These are phyloP conservation scores for Mycena galopus DNA, from an alignment of 768 basidiomycete species.

Conservation along the genomic window DNA sequence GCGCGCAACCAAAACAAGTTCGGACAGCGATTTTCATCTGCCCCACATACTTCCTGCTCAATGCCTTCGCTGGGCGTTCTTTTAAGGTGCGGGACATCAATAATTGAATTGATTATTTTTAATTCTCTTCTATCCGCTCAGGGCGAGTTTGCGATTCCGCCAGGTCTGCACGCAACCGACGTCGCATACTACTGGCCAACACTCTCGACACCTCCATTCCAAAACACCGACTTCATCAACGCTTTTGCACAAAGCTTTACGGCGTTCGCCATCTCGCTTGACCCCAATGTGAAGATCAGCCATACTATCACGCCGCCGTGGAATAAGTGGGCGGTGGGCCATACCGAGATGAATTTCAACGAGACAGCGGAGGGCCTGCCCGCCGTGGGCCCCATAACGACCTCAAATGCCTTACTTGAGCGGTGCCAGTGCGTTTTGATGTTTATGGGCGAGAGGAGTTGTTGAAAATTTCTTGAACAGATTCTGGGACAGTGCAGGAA, in stretches of 20 bases:
- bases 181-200: conserved; percentile 45
- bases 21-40: conserved; percentile 49
- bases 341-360: conserved; percentile 26
- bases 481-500: not conserved
- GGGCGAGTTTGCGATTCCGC: conserved; percentile 48
- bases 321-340: not conserved
- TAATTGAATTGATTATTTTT: not conserved
- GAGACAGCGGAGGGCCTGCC: not conserved
- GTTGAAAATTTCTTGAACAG: not conserved
- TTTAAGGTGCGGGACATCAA: conserved; percentile 43
- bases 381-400: not conserved
- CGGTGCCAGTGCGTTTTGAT: conserved; percentile 5
- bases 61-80: conserved; percentile 44
- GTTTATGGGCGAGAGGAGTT: not conserved
- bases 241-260: conserved; percentile 24
- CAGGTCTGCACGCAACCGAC: conserved; percentile 43
- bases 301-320: conserved; percentile 22
- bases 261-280: conserved; percentile 15
- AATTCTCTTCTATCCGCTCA: not conserved
- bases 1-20: conserved; percentile 16
- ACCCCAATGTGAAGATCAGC: conserved; percentile 16
- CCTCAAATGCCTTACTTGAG: not conserved
- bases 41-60: conserved; percentile 49
- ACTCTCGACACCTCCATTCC: conserved; percentile 19
- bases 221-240: conserved; percentile 27